A percentile compares a stretch with the other conserved stretches of the same genome.
Evolutionary conservation across 352 stramenopile genomes (phyloP).

Genomic region (Phytophthora macrochlamydospora): DNA sequence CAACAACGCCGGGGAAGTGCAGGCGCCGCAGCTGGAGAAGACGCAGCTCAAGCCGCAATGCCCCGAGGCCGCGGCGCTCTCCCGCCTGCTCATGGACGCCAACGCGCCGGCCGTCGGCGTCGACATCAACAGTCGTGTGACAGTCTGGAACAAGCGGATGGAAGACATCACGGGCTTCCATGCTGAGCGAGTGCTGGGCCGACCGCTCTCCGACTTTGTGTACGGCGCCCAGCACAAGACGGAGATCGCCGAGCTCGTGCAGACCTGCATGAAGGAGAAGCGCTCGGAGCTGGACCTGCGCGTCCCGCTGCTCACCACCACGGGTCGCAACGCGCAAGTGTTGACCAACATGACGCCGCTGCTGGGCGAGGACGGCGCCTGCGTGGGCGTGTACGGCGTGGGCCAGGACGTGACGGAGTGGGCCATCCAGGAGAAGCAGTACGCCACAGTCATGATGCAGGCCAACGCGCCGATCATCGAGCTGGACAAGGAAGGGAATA

Average conservation of each 20-base stretch:
- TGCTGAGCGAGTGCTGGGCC: slow-evolving; percentile 41
- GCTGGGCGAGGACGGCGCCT: slow-evolving; percentile 41
- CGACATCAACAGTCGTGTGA: slow-evolving; percentile 50
- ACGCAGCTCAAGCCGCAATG: slow-evolving; percentile 1
- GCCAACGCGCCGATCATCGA: slow-evolving; percentile 81
- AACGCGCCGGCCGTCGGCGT: slow-evolving; percentile 71
- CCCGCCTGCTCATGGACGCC: slow-evolving; percentile 57
- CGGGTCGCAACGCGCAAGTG: slow-evolving; percentile 51
- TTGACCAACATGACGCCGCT: slow-evolving; percentile 64
- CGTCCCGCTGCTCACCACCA: slow-evolving; percentile 50
- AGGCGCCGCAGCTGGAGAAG: not conserved
- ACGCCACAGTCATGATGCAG: slow-evolving; percentile 71
- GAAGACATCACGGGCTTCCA: slow-evolving; percentile 58
- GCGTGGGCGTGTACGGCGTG: slow-evolving; percentile 58
- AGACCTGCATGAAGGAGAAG: slow-evolving; percentile 33
- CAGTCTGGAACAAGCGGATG: slow-evolving; percentile 68
- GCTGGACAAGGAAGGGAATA: slow-evolving; percentile 68
- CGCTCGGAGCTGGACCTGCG: slow-evolving; percentile 56
- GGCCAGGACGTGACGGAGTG: slow-evolving; percentile 60
- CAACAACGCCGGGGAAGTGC: not conserved
- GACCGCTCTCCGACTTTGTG: slow-evolving; percentile 49
- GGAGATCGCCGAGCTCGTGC: slow-evolving; percentile 33
- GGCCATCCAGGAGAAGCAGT: slow-evolving; percentile 58
- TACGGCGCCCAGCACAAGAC: slow-evolving; percentile 48
- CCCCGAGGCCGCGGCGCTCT: slow-evolving; percentile 23